These are phyloP conservation scores for Kwoniella mangroviensis DNA, from an alignment of 768 basidiomycete genomes.

Conservation along the genomic window DNA sequence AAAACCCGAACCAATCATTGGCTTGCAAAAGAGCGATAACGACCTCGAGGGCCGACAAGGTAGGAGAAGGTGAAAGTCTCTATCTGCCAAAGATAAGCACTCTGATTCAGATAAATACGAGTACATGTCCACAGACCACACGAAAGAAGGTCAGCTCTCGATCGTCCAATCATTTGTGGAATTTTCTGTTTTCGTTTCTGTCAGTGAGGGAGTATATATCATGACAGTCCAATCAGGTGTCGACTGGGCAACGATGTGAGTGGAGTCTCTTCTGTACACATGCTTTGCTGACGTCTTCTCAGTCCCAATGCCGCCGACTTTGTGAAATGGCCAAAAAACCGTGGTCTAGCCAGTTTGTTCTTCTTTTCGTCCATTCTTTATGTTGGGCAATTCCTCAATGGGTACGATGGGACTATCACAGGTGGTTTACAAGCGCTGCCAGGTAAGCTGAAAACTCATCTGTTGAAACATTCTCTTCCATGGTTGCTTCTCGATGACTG, in stretches of 20 bases:
- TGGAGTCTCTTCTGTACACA: not conserved
- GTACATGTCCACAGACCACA: too few species aligned
- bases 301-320: slow-evolving; percentile 7
- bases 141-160: too few species aligned
- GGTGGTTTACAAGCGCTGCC: slow-evolving; percentile 11
- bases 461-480: not conserved
- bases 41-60: too few species aligned
- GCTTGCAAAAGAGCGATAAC: too few species aligned
- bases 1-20: too few species aligned
- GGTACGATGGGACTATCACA: slow-evolving; percentile 23
- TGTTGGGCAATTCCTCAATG: slow-evolving; percentile 16
- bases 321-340: slow-evolving; percentile 9
- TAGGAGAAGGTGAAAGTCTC: too few species aligned
- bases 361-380: slow-evolving; percentile 15
- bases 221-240: not conserved
- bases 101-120: too few species aligned
- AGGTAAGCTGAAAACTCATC: slow-evolving; percentile 5
- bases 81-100: too few species aligned
- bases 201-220: too few species aligned
- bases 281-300: not conserved
- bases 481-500: not conserved
- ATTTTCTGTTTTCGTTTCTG: too few species aligned
- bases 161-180: too few species aligned
- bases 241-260: slow-evolving; percentile 2
- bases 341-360: slow-evolving; percentile 2